Conservation (phyloP, 2,329 filamentous ascomycete species). For the Chalaropsis ovoidea region DNA sequence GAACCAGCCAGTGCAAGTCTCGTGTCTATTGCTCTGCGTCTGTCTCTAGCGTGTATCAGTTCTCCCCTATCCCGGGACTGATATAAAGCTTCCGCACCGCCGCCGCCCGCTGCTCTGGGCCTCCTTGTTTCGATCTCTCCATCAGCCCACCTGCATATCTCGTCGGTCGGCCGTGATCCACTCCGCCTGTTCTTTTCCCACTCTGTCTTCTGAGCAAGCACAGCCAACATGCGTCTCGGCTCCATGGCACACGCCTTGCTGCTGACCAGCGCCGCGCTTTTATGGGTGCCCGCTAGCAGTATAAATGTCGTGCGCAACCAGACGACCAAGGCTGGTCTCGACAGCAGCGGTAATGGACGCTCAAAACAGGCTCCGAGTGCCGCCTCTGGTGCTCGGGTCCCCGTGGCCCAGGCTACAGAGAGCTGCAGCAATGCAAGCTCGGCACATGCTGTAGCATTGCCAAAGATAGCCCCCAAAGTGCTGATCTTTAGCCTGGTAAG, state of each 20-base stretch:
- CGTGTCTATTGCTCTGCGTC: not conserved
- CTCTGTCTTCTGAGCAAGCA: not conserved
- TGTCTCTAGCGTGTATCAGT: not conserved
- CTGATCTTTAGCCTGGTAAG: constrained; percentile 54
- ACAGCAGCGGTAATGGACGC: not conserved
- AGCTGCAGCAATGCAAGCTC: not conserved
- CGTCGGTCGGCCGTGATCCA: not conserved
- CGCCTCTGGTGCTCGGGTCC: constrained; percentile 15
- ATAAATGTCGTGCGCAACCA: constrained; percentile 1
- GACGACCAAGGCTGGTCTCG: not conserved
- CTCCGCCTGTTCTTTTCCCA: not conserved
- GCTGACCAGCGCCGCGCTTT: not conserved
- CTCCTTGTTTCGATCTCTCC: not conserved
- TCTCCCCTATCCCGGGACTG: not conserved
- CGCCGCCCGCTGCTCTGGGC: not conserved
- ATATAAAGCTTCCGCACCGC: not conserved
- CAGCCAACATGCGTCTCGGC: not conserved
- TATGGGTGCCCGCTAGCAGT: constrained; percentile 2
- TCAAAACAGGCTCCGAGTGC: not conserved
- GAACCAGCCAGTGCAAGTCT: not conserved
- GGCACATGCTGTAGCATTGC: not conserved
- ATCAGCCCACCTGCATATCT: not conserved
- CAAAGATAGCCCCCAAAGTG: constrained; percentile 45
- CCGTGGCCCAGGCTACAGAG: not conserved
- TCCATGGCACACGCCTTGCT: not conserved